Evolutionary conservation across 225 moss, liverwort and hornwort genomes (phyloP), one percentile per base, ranked within the genome.

Genomic region (Thuidium tamariscinum): DNA sequence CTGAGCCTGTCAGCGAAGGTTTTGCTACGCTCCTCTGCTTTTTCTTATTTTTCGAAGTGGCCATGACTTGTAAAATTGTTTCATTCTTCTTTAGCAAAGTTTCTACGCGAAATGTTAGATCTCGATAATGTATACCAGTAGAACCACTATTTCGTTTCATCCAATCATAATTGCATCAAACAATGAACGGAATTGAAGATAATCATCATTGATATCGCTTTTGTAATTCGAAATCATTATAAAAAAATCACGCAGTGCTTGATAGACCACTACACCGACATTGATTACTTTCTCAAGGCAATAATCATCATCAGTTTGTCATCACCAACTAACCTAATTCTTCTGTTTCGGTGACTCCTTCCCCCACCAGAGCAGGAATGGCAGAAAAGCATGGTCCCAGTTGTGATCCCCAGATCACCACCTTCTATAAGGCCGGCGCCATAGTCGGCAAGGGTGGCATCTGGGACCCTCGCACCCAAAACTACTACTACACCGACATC

Each of bases 391-490:
- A 49, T 17, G 26, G 49, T n/a, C 36, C 51, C 72, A 20, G 88
- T 37, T 32, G 49, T 70, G 48, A 81, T 85, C 86, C 84, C 49
- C 7, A 73, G 74, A 70, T 88, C 79, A 82, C 67, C 62, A 57
- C 37, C 51, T 92, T 95, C 81, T 97, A 94, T 19, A 57, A 93
- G 54, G 94, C 97, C 3, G 73, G 84, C 16, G 91, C 94, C 34
- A 18, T 82, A 5, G 93, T 97, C 39, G 97, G 95, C 29, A 97
- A 97, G 92, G 92, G 91, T 6, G 97, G 97, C 57, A 97, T 96
- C 56, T 97, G 97, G 97, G 97, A 97, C 82, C 97, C 96, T 10
- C 70, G 44, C 64, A 88, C 89, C 20, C 60, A 90, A 13, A 90
- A 89, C 67, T 97, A 95, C 46, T 96, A 94, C 84, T 97, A 95